Evolutionary conservation across 495 filamentous ascomycete genomes (phyloP), one percentile per base, ranked within the genome.

Genomic region (Hypoxylon intermedium): DNA sequence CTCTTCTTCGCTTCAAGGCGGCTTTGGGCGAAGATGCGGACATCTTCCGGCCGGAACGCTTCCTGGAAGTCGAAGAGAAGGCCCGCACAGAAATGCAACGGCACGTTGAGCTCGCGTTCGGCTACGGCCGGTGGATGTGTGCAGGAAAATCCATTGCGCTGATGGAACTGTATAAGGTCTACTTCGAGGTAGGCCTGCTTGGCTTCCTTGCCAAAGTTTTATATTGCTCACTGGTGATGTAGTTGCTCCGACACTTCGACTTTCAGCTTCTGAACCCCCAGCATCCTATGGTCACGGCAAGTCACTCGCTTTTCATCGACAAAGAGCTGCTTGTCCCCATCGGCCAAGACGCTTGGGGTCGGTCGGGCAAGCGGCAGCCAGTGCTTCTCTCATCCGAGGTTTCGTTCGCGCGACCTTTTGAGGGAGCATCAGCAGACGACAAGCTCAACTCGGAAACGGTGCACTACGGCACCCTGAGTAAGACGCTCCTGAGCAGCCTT

Each of bases 401-500:
- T 1, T 74, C 67, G 0, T 77, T 88, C 26, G 59, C 64, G 5
- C 28, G 55, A 1, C 68, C 77, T 1, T 86, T 88, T 67, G 62
- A 68, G 9, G 69, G 75, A 9, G 55, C 67, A 5, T 68, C 76
- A 1, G 75, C 67, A 0, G 50, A 58, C 13, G 59, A 65, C 20
- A 54, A 53, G 6, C 72, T 88, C 7, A 76, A 81, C 36, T 48
- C 46, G 11, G 83, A 79, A 46, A 88, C 85, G 6, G 77, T 87
- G 19, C 79, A 88, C 69, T 88, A 88, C 65, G 85, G 85, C 16
- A 78, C 53, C 19, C 68, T 87, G 15, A 82, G 79, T 67, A 86
- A 87, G 68, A 65, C 67, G 3, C 75, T 88, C 12, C 59, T 82
- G 0, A 58, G 53, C 15, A 58, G 55, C 0, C 56, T 82, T 18